These are phyloP conservation scores for Macrocystidia cucumis DNA, from an alignment of 1,284 basidiomycete species.

Conservation along the genomic window DNA sequence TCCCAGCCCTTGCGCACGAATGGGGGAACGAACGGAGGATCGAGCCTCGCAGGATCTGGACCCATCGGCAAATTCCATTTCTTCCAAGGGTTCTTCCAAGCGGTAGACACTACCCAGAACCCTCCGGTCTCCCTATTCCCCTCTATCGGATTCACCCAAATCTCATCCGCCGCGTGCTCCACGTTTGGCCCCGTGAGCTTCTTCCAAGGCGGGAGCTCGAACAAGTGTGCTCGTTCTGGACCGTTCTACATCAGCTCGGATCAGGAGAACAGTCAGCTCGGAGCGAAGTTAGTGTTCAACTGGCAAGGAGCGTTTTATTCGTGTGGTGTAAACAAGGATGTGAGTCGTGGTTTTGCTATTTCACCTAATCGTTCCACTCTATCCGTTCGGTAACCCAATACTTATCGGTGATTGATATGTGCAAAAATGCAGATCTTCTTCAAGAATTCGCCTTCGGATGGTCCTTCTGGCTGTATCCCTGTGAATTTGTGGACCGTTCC, in stretches of 20 bases:
- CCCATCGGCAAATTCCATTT: constrained; percentile 21
- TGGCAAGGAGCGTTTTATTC: constrained; percentile 20
- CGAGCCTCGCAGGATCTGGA: constrained; percentile 16
- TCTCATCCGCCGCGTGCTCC: constrained; percentile 13
- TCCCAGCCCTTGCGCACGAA: constrained; percentile 17
- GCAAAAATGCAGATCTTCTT: constrained; percentile 18
- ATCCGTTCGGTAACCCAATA: too few relatives aligned
- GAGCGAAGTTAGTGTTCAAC: constrained; percentile 20
- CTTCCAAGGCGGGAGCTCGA: constrained; percentile 14
- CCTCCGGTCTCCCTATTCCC: constrained; percentile 3
- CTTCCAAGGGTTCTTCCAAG: constrained; percentile 16
- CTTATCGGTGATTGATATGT: not conserved
- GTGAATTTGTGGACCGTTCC: constrained; percentile 20
- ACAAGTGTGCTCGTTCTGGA: constrained; percentile 19
- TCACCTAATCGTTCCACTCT: too few relatives aligned
- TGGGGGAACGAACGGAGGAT: constrained; percentile 13
- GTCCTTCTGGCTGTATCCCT: constrained; percentile 14
- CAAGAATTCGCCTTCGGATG: constrained; percentile 13
- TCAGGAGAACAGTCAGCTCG: constrained; percentile 17
- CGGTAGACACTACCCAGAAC: constrained; percentile 6
- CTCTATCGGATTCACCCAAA: constrained; percentile 11
- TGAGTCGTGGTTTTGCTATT: too few relatives aligned
- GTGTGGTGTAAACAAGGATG: constrained; percentile 18
- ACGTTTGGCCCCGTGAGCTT: constrained; percentile 17
- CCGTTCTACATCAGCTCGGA: constrained; percentile 18